Conservation (phyloP, 2,329 filamentous ascomycete genomes). For the Nigrograna mackinnonii region DNA sequence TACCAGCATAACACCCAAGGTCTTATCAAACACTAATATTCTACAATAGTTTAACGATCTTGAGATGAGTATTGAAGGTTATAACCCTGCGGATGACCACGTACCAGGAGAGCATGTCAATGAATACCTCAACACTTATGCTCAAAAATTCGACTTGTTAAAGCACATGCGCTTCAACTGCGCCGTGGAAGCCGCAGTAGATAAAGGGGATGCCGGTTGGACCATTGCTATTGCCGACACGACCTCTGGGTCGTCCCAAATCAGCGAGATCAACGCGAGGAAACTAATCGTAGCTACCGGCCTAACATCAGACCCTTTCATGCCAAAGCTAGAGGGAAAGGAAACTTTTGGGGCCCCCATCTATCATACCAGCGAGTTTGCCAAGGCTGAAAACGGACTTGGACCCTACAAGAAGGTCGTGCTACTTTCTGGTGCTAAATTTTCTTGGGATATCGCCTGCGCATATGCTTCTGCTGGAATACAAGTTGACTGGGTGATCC, state of each 20-base stretch:
- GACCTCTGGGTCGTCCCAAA: no score
- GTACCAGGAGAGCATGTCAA: slow-evolving; percentile 63
- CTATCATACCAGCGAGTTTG: slow-evolving; percentile 62
- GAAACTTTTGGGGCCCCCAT: slow-evolving; percentile 57
- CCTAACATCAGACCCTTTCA: slow-evolving; percentile 61
- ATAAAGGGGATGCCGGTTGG: no score
- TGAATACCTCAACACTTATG: slow-evolving; percentile 55
- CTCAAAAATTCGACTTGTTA: slow-evolving; percentile 49
- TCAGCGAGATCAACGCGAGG: no score
- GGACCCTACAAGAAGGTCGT: slow-evolving; percentile 42
- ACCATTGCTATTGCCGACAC: no score
- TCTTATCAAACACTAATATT: slow-evolving; percentile 1
- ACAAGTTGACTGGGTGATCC: slow-evolving; percentile 62
- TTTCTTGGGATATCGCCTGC: slow-evolving; percentile 65
- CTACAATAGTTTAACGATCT: slow-evolving; percentile 39
- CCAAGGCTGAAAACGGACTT: slow-evolving; percentile 41
- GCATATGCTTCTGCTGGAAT: slow-evolving; percentile 55
- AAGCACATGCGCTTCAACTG: slow-evolving; percentile 56
- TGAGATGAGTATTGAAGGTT: slow-evolving; percentile 27
- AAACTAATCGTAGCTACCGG: slow-evolving; percentile 67
- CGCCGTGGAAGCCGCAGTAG: slow-evolving; percentile 53
- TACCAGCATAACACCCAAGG: no score
- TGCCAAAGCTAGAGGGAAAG: slow-evolving; percentile 56
- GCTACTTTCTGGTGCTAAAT: slow-evolving; percentile 66
- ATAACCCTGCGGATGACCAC: slow-evolving; percentile 52